Percentiles rank a stretch among this genome's conserved stretches.
Evolutionary conservation across 1,139 yeast species (phyloP).

Genomic region (Suhomyces terraborum): DNA sequence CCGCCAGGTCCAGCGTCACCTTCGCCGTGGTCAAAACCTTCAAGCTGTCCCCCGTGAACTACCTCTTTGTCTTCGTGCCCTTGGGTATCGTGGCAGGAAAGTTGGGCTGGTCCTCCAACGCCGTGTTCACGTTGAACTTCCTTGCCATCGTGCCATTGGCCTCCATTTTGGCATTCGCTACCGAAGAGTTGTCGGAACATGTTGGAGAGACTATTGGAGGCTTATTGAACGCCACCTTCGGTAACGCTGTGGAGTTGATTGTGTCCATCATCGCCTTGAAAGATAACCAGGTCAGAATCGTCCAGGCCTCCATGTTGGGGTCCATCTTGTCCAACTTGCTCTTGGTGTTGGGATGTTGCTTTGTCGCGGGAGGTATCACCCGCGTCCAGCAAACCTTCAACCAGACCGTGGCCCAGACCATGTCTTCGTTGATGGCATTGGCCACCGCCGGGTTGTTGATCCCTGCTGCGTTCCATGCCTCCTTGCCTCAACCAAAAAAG

Average conservation of each 20-base stretch:
- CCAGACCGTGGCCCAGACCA: constrained; percentile 96
- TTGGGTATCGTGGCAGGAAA: constrained; percentile 76
- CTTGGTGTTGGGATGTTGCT: constrained; percentile 93
- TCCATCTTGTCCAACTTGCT: constrained; percentile 84
- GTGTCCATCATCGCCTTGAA: constrained; percentile 87
- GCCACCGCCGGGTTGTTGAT: constrained; percentile 85
- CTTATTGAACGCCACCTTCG: constrained; percentile 90
- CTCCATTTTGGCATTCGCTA: constrained; percentile 83
- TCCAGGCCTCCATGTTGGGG: constrained; percentile 96
- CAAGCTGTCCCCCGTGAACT: constrained; percentile 74
- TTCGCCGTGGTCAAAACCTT: constrained; percentile 34
- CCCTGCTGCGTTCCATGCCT: constrained; percentile 95
- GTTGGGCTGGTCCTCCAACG: constrained; percentile 56
- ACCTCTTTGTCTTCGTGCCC: constrained; percentile 79
- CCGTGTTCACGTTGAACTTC: constrained; percentile 75
- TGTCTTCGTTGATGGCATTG: constrained; percentile 90
- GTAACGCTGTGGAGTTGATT: constrained; percentile 87
- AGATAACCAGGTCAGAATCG: constrained; percentile 87
- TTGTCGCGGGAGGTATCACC: constrained; percentile 87
- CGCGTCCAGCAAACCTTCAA: constrained; percentile 86
- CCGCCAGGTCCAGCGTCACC: constrained; percentile 9
- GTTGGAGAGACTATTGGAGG: constrained; percentile 93
- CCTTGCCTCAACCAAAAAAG: constrained; percentile 54
- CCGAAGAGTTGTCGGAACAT: constrained; percentile 85
- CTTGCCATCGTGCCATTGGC: constrained; percentile 93